Evolutionary conservation across 2,329 filamentous ascomycete genomes (phyloP).

Genomic region (Mycocentrospora acerina): DNA sequence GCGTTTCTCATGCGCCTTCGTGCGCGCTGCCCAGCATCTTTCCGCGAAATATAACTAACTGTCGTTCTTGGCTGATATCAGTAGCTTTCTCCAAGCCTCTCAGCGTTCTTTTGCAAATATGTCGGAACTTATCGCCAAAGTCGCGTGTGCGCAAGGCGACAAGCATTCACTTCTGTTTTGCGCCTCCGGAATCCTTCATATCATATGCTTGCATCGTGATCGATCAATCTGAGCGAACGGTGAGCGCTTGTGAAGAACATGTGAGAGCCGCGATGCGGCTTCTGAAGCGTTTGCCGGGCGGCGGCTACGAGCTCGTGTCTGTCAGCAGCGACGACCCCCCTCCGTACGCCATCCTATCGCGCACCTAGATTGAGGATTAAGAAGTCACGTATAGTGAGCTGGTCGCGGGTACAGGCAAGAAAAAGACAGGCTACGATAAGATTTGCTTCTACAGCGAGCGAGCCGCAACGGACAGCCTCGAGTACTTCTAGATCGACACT

Average conservation of each 20-base stretch:
- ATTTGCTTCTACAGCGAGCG: conserved; percentile 8
- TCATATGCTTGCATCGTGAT: too few species aligned
- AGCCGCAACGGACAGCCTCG: conserved; percentile 12
- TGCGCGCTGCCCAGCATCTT: not conserved
- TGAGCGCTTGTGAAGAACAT: too few species aligned
- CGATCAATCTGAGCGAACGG: too few species aligned
- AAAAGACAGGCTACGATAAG: conserved; percentile 14
- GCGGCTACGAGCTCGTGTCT: conserved; percentile 13
- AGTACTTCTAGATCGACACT: conserved; percentile 8
- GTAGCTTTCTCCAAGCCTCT: not conserved
- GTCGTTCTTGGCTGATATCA: not conserved
- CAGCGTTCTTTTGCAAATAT: not conserved
- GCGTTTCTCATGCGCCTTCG: too few species aligned
- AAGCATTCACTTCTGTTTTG: too few species aligned
- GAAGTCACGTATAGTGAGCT: conserved; percentile 21
- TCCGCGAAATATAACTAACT: not conserved
- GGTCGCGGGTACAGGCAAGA: conserved; percentile 9
- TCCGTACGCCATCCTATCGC: conserved; percentile 23
- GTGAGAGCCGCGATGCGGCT: too few species aligned
- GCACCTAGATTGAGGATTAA: conserved; percentile 16
- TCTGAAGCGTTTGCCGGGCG: not conserved
- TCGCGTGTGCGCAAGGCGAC: too few species aligned
- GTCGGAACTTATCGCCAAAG: not conserved
- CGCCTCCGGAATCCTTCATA: too few species aligned
- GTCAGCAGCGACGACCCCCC: conserved; percentile 11